Conservation (phyloP, 768 basidiomycete species). For the Xanthoconium stramineum region DNA sequence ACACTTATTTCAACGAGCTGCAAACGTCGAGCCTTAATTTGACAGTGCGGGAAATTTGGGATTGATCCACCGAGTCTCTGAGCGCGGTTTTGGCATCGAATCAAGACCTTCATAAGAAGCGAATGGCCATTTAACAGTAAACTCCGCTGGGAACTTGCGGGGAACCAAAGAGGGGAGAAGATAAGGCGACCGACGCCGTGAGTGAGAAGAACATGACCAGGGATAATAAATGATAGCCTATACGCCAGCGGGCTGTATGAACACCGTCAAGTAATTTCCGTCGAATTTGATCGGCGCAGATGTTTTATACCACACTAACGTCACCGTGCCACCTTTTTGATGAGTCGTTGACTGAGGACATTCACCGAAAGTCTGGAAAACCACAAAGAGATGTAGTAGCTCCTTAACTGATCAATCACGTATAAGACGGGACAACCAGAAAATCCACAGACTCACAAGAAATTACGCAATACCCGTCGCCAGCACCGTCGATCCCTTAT, state of each 20-base stretch:
- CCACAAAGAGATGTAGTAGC: neutral
- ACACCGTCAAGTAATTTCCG: slow-evolving; percentile 25
- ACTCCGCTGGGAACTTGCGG: neutral
- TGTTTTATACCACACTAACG: slow-evolving; percentile 8
- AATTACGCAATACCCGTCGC: slow-evolving; percentile 3
- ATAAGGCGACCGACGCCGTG: neutral
- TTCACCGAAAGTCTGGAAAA: neutral
- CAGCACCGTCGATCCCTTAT: slow-evolving; percentile 13
- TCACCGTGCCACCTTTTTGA: slow-evolving; percentile 9
- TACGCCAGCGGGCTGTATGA: slow-evolving; percentile 7
- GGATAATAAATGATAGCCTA: slow-evolving; percentile 8
- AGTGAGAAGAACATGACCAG: slow-evolving; percentile 5
- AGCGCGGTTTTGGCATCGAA: neutral
- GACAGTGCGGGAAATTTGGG: neutral
- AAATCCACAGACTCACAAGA: neutral
- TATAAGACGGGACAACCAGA: neutral
- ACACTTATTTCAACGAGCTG: neutral
- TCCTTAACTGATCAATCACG: neutral
- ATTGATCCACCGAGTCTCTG: neutral
- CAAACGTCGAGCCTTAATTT: neutral
- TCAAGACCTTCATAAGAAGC: neutral
- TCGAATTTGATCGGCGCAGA: slow-evolving; percentile 22
- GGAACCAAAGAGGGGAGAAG: neutral
- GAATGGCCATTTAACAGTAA: neutral
- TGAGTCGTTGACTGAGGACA: neutral